These are phyloP conservation scores for Larix kaempferi DNA, from an alignment of 75 land plant species.

Conservation along the genomic window DNA sequence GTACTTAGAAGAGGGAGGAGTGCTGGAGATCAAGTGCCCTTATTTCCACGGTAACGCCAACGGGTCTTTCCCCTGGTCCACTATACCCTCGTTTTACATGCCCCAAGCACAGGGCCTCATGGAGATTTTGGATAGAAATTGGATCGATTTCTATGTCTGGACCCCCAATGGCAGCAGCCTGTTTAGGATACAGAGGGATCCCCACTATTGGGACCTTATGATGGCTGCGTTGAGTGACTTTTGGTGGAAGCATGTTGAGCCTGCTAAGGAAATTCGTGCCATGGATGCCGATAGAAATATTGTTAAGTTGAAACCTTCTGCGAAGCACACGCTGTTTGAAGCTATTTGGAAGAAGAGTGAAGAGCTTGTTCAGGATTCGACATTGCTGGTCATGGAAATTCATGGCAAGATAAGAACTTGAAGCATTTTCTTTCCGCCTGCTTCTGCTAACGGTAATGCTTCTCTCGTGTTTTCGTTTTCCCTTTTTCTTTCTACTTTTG, in stretches of 20 bases:
- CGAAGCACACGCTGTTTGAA: too few species aligned
- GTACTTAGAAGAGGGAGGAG: constrained; percentile 15
- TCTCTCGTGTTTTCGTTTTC: too few species aligned
- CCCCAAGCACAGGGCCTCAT: constrained; percentile 73
- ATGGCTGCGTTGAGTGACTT: constrained; percentile 53
- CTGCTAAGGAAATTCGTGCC: constrained; percentile 27
- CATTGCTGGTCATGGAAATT: too few species aligned
- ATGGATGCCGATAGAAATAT: too few species aligned
- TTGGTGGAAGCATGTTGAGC: constrained; percentile 72
- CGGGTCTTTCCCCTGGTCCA: constrained; percentile 37
- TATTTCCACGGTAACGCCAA: constrained; percentile 41
- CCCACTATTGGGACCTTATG: constrained; percentile 54
- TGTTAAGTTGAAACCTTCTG: too few species aligned
- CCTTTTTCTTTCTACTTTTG: too few species aligned
- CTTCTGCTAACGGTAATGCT: too few species aligned
- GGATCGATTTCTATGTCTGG: constrained; percentile 82
- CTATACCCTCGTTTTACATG: constrained; percentile 49
- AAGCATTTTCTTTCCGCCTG: too few species aligned
- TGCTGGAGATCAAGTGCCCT: constrained; percentile 81
- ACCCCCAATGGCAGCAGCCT: constrained; percentile 57
- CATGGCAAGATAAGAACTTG: too few species aligned
- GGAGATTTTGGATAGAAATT: constrained; percentile 64
- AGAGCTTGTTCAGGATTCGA: too few species aligned
- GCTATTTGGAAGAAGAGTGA: too few species aligned
- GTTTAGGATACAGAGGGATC: constrained; percentile 45